Percentiles rank a stretch among this genome's conserved stretches.
These are phyloP conservation scores for Leishmania aethiopica DNA, from an alignment of 208 protist species.

Conservation along the genomic window DNA sequence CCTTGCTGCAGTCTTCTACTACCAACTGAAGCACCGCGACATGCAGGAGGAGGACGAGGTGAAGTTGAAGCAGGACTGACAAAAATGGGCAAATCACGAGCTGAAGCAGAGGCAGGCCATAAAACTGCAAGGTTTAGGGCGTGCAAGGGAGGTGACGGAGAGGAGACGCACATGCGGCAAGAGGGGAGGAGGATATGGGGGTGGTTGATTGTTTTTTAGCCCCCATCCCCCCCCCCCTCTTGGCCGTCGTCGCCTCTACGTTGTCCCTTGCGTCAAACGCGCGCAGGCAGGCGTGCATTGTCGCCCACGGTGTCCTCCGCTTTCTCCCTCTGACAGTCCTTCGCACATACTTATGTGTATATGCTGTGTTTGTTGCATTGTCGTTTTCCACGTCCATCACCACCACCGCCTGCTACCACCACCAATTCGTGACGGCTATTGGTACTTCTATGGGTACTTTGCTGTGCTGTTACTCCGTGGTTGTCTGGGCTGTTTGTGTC, in stretches of 20 bases:
- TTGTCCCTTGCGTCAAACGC: neutral
- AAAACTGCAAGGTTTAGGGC: neutral
- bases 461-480: neutral
- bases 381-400: neutral
- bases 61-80: conserved; percentile 37
- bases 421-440: neutral
- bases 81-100: neutral
- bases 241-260: neutral
- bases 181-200: neutral
- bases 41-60: conserved; percentile 5
- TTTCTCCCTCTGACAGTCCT: neutral
- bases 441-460: too few relatives aligned
- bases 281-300: neutral
- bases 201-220: neutral
- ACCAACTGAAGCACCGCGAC: conserved; percentile 16
- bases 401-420: neutral
- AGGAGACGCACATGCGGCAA: neutral
- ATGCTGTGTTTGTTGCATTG: neutral
- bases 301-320: neutral
- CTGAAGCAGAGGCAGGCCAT: neutral
- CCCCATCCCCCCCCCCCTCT: too few relatives aligned
- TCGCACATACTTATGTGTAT: neutral
- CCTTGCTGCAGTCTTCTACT: conserved; percentile 13
- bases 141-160: neutral
- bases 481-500: neutral